phyloP scores from a whole-genome alignment of 441 rosid genomes.

The Populus hybrid region DNA sequence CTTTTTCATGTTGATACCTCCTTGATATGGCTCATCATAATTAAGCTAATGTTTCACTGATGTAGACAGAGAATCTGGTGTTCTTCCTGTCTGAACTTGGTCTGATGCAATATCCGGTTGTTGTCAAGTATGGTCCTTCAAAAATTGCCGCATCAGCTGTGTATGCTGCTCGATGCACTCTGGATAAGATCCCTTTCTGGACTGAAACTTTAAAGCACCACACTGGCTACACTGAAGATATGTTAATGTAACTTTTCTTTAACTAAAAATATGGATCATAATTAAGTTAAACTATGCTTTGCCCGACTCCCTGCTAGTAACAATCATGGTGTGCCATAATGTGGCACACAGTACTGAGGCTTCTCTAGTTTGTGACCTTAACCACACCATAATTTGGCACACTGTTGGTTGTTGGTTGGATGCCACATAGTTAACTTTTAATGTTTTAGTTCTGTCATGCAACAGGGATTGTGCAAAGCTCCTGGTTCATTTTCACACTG shows the following conservation, averaged over 20 bases:
- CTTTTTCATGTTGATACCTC: background rate
- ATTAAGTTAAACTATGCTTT: no score
- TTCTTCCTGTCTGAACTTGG: slow-evolving; percentile 79
- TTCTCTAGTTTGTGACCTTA: no score
- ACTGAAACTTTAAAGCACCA: slow-evolving; percentile 64
- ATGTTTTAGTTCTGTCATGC: background rate
- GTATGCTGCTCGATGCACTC: slow-evolving; percentile 69
- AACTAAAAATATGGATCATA: no score
- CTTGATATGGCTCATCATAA: background rate
- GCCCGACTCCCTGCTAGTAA: no score
- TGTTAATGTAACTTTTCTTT: slow-evolving; percentile 40
- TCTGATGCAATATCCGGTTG: slow-evolving; percentile 54
- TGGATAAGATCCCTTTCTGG: slow-evolving; percentile 58
- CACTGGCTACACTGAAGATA: slow-evolving; percentile 57
- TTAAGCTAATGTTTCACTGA: background rate
- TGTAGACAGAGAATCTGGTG: slow-evolving; percentile 65
- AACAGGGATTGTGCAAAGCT: slow-evolving; percentile 70
- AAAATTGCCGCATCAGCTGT: slow-evolving; percentile 88
- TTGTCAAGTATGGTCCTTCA: slow-evolving; percentile 49
- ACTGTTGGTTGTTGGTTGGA: background rate
- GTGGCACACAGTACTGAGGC: no score
- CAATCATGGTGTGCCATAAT: no score
- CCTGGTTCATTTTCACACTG: slow-evolving; percentile 48
- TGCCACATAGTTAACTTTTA: background rate
- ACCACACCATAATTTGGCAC: no score